Percentiles rank a stretch among this genome's conserved stretches.
Conservation (phyloP, 2,329 filamentous ascomycete genomes). For the Fusarium beomiforme region DNA sequence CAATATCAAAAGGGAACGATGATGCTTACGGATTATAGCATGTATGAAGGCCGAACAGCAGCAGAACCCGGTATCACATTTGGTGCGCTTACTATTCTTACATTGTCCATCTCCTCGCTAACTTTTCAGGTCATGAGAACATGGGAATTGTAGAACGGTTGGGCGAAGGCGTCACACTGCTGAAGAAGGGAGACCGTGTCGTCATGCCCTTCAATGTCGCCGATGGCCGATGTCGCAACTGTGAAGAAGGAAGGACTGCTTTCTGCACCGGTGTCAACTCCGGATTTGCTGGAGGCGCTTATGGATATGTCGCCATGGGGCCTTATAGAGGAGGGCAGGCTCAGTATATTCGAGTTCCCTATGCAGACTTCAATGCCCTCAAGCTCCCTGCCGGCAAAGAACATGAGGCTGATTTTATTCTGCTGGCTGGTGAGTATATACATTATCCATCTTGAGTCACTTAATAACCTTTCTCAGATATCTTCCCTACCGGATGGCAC, state of each 20-base stretch:
- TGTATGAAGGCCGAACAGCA: conserved; percentile 73
- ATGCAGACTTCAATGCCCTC: conserved; percentile 73
- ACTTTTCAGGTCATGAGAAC: conserved; percentile 61
- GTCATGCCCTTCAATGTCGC: conserved; percentile 74
- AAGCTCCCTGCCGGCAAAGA: conserved; percentile 69
- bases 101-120: not conserved
- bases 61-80: conserved; percentile 71
- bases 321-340: conserved; percentile 64
- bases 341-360: conserved; percentile 72
- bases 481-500: conserved; percentile 61
- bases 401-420: conserved; percentile 68
- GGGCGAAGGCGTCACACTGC: conserved; percentile 66
- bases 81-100: conserved; percentile 44
- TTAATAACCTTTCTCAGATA: conserved; percentile 36
- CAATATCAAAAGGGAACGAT: not conserved
- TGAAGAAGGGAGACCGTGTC: conserved; percentile 71
- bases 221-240: conserved; percentile 70
- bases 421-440: conserved; percentile 50
- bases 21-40: conserved; percentile 50
- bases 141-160: conserved; percentile 67
- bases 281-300: conserved; percentile 50
- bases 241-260: conserved; percentile 71
- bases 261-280: conserved; percentile 68
- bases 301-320: conserved; percentile 69
- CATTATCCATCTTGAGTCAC: conserved; percentile 50